These are phyloP conservation scores for Candida patagonica DNA, from an alignment of 805 yeast genomes.

Conservation along the genomic window DNA sequence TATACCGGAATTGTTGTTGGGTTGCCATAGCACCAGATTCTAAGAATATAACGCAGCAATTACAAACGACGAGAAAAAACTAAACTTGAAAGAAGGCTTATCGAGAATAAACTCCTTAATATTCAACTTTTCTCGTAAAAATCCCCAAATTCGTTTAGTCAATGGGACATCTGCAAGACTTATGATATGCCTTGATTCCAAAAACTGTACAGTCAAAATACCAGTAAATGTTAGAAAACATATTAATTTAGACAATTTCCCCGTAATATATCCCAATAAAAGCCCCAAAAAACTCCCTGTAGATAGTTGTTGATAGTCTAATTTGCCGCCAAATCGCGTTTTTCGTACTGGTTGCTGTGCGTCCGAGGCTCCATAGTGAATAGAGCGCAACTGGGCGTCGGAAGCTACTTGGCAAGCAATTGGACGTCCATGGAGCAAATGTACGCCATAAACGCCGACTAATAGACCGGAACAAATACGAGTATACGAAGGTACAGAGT, in stretches of 20 bases:
- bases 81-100: constrained; percentile 48
- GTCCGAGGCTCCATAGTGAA: background rate
- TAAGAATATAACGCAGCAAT: constrained; percentile 27
- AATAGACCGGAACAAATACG: background rate
- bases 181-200: constrained; percentile 43
- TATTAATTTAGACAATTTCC: constrained; percentile 47
- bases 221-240: constrained; percentile 41
- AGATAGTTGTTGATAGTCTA: constrained; percentile 54
- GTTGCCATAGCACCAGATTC: no score
- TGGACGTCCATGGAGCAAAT: background rate
- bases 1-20: no score
- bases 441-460: constrained; percentile 3
- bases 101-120: constrained; percentile 16
- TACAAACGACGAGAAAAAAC: constrained; percentile 36
- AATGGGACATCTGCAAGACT: constrained; percentile 15
- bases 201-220: constrained; percentile 40
- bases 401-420: constrained; percentile 1
- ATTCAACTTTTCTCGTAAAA: constrained; percentile 12
- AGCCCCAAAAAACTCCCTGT: constrained; percentile 57
- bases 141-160: constrained; percentile 8
- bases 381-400: background rate
- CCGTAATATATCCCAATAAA: constrained; percentile 48
- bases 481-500: no score
- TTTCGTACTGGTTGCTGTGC: constrained; percentile 3
- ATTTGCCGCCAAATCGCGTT: constrained; percentile 20